Base-by-base conservation (phyloP, 176 grass and related monocot genomes). In the Puya raimondii region DNA sequence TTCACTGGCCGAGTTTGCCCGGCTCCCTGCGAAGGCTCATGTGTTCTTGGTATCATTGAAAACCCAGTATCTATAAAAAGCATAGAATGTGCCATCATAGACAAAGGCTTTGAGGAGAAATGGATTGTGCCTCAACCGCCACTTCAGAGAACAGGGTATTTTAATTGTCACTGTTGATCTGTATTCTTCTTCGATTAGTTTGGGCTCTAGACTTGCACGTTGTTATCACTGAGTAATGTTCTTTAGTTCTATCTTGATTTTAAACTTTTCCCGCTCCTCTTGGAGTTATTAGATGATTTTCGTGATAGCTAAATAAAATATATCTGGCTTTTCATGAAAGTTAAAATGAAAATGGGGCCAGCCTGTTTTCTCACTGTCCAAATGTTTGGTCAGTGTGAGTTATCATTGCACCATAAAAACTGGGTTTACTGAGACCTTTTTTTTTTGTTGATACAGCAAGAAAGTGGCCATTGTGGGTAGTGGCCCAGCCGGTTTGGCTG, bases 21-120 rank as follows among this genome's bases (percentile, higher is more conserved):
- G 59, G 95, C 95, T 72, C 90, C 95, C 65, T 99, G 95, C 78
- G 95, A 99, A 78, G 95, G 95, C 7, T 93, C 95, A 49, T 99
- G 95, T 54, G 95, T 99, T 73, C 95, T 99, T 73, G 95, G 95
- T 17, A 99, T 99, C 51, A 99, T 88, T 78, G 90, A 99, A 67
- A 99, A 99, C 72, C 90, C 95, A 15, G 95, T 99, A 51, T 91
- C 95, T 70, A 99, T 99, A 63, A 99, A 99, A 85, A 93, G 87
- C 80, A 99, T 99, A 71, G 95, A 99, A 76, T 99, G 95, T 53
- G 76, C 95, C 18, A 99, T 99, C 51, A 93, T 99, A 71, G 94
- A 99, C 75, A 99, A 99, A 76, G 94, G 90, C 66, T 99, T 99
- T 33, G 87, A 92, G 74, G 85, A 93, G 72, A 88, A 88, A 80